These are phyloP conservation scores for Starmerella sp. DNA, from an alignment of 805 yeast genomes.

Conservation along the genomic window DNA sequence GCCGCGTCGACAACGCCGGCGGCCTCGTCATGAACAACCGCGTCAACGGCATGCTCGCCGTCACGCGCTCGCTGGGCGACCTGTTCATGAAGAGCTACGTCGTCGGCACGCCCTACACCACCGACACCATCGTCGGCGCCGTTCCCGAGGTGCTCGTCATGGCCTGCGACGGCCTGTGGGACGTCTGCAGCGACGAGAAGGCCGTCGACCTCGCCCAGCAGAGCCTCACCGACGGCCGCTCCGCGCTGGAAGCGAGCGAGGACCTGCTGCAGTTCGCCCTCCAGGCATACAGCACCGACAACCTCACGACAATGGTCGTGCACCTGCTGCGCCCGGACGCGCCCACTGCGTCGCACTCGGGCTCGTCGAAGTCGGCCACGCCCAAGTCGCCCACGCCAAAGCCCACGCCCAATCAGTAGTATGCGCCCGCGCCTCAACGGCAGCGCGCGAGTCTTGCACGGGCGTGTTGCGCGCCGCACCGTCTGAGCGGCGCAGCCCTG, in stretches of 20 bases:
- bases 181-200: constrained; percentile 71
- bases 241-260: constrained; percentile 55
- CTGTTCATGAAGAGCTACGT: constrained; percentile 83
- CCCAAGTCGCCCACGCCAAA: no score
- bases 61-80: constrained; percentile 87
- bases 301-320: constrained; percentile 87
- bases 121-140: constrained; percentile 60
- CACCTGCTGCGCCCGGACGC: not conserved
- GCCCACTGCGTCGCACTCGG: no score
- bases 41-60: constrained; percentile 92
- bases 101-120: constrained; percentile 83
- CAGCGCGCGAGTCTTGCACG: no score
- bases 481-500: no score
- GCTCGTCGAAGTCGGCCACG: no score
- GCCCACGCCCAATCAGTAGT: no score
- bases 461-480: no score
- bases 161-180: constrained; percentile 98
- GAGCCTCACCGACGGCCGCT: constrained; percentile 31
- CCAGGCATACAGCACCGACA: constrained; percentile 72
- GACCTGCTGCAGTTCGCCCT: constrained; percentile 62
- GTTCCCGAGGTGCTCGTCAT: constrained; percentile 81
- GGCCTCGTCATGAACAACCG: constrained; percentile 83
- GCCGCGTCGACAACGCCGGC: constrained; percentile 64
- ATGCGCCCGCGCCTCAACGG: no score
- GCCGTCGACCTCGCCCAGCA: constrained; percentile 65